These are phyloP conservation scores for Panicum virgatum DNA, from an alignment of 202 grass and related monocot species.

Conservation along the genomic window DNA sequence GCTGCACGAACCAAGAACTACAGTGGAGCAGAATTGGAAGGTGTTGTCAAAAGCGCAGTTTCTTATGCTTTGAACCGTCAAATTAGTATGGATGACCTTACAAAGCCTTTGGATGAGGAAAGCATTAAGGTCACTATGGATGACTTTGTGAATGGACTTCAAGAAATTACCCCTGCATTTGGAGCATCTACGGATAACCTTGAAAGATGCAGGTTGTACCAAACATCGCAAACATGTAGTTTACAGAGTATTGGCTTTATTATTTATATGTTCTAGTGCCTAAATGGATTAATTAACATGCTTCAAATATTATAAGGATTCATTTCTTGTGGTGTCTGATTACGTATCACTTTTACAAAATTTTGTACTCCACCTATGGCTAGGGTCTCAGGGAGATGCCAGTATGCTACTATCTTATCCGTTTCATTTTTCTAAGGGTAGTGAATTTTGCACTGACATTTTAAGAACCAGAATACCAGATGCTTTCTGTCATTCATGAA, in stretches of 20 bases:
- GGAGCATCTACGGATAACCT: slow-evolving; percentile 91
- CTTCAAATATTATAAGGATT: background rate
- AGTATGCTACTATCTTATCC: background rate
- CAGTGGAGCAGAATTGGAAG: slow-evolving; percentile 96
- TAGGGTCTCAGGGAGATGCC: background rate
- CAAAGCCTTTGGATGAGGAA: slow-evolving; percentile 84
- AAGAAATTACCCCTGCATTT: slow-evolving; percentile 90
- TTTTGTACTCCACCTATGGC: background rate
- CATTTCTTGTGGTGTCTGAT: background rate
- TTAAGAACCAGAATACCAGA: background rate
- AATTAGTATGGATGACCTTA: slow-evolving; percentile 95
- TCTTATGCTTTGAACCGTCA: slow-evolving; percentile 92
- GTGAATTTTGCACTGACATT: background rate
- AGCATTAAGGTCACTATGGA: slow-evolving; percentile 98
- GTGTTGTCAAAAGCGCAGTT: slow-evolving; percentile 97
- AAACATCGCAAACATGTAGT: too few relatives aligned
- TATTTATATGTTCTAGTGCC: background rate
- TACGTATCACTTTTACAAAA: background rate
- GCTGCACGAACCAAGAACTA: slow-evolving; percentile 96
- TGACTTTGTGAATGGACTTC: slow-evolving; percentile 91
- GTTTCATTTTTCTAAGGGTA: background rate
- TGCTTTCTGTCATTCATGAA: background rate
- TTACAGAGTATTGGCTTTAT: background rate
- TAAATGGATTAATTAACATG: background rate
- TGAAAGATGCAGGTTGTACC: slow-evolving; percentile 90